Base-by-base conservation (phyloP, 2,329 filamentous ascomycete species). In the Xylariaceae sp. region DNA sequence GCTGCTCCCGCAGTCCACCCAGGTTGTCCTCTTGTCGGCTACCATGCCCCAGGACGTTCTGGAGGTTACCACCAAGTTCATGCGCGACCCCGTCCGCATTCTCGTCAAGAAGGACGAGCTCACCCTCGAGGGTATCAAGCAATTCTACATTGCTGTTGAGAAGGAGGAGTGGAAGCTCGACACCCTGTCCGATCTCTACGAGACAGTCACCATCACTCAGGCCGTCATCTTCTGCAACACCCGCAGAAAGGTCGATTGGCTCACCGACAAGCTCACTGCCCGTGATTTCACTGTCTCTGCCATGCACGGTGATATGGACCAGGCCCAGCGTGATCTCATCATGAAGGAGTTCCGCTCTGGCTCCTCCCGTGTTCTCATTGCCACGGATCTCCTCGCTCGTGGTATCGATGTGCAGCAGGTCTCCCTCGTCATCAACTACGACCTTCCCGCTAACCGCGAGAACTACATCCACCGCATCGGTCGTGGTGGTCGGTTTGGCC, bases 191-290 rank as follows among this genome's bases (percentile, higher is more conserved):
- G 94, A 99, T 78, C 79, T 99, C 66, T 99, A 99, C 82, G 94
- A 99, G 81, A 99, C 94, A 51, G 89, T 99, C 72, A 99, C 94
- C 73, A 99, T 97, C 71, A 99, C 94, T 66, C 94, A 99, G 78
- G 94, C 94, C 55, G 94, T 99, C 77, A 99, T 99, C 79, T 99
- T 99, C 89, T 99, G 94, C 87, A 99, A 99, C 87, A 99, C 94
- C 72, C 89, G 94, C 75, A 89, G 93, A 84, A 99, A 99, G 92
- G 94, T 99, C 70, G 94, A 99, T 82, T 99, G 94, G 94, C 88
- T 99, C 67, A 97, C 94, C 65, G 93, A 97, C 79, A 97, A 97
- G 87, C 91, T 99, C 73, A 95, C 90, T 68, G 89, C 89, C 68
- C 90, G 91, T 81, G 93, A 99, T 79, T 99, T 99, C 83, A 97